Evolutionary conservation across 257 asterid species (phyloP).

Genomic region (Ilex asprella): DNA sequence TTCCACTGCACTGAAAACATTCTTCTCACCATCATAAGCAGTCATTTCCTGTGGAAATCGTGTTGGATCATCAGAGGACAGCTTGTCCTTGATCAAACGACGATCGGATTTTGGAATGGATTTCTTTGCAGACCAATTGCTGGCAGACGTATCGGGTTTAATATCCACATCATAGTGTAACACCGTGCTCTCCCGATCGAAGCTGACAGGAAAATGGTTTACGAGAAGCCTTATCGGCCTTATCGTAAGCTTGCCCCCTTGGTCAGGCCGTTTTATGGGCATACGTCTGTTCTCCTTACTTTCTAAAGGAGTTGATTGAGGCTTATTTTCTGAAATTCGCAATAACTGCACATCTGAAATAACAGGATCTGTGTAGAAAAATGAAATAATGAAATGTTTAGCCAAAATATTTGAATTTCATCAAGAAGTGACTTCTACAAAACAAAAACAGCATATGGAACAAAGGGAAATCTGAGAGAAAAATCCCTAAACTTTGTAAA

Average conservation of each 20-base stretch:
- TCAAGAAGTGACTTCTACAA: no score
- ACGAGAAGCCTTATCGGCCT: constrained; percentile 34
- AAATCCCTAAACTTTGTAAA: no score
- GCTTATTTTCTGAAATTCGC: constrained; percentile 5
- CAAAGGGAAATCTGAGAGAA: no score
- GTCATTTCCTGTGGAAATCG: constrained; percentile 33
- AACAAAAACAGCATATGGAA: no score
- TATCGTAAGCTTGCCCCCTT: constrained; percentile 34
- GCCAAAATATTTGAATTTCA: no score
- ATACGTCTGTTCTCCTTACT: constrained; percentile 13
- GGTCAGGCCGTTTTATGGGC: constrained; percentile 53
- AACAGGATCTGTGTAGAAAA: no score
- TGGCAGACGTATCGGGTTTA: constrained; percentile 21
- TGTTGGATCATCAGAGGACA: constrained; percentile 19
- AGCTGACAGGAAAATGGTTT: constrained; percentile 56
- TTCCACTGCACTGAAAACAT: constrained; percentile 42
- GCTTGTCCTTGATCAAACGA: constrained; percentile 33
- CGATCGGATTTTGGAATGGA: constrained; percentile 28
- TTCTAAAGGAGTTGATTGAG: constrained; percentile 5
- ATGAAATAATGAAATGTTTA: no score
- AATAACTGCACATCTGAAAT: no score
- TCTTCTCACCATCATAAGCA: constrained; percentile 64
- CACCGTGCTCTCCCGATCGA: constrained; percentile 24
- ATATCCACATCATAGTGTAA: constrained; percentile 58
- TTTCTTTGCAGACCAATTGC: constrained; percentile 16